These are phyloP conservation scores for Penicillium digitatum DNA, from an alignment of 2,329 filamentous ascomycete genomes.

Conservation along the genomic window DNA sequence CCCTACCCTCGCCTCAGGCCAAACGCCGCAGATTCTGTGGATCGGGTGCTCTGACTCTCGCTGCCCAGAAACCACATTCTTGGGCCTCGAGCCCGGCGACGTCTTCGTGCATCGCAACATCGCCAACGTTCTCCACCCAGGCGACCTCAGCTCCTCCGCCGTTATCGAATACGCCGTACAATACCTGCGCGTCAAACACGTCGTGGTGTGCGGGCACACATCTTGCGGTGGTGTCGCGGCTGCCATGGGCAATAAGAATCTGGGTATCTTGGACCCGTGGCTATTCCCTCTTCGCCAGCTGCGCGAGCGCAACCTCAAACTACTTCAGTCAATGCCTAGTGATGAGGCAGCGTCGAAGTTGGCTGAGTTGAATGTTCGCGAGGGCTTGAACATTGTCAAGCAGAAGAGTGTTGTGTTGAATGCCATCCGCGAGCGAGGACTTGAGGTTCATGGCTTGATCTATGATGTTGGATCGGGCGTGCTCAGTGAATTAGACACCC, in stretches of 20 bases:
- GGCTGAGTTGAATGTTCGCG: conserved; percentile 72
- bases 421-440: conserved; percentile 64
- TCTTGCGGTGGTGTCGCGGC: conserved; percentile 57
- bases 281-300: conserved; percentile 54
- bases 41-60: conserved; percentile 83
- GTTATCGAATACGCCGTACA: conserved; percentile 77
- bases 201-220: conserved; percentile 61
- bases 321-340: conserved; percentile 47
- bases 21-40: conserved; percentile 65
- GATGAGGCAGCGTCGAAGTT: conserved; percentile 57
- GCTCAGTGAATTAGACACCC: conserved; percentile 51
- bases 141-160: conserved; percentile 69
- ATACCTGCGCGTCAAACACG: conserved; percentile 63
- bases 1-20: conserved; percentile 61
- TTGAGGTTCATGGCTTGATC: conserved; percentile 73
- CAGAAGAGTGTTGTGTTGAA: conserved; percentile 66
- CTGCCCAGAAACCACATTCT: conserved; percentile 76
- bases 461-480: conserved; percentile 63
- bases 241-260: conserved; percentile 52
- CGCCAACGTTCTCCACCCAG: conserved; percentile 72
- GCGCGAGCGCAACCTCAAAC: conserved; percentile 50
- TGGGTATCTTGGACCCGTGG: conserved; percentile 61
- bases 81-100: conserved; percentile 74
- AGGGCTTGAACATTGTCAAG: conserved; percentile 64
- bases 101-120: conserved; percentile 90